Evolutionary conservation across 345 rosid species (phyloP).

Genomic region (Salix caprea): DNA sequence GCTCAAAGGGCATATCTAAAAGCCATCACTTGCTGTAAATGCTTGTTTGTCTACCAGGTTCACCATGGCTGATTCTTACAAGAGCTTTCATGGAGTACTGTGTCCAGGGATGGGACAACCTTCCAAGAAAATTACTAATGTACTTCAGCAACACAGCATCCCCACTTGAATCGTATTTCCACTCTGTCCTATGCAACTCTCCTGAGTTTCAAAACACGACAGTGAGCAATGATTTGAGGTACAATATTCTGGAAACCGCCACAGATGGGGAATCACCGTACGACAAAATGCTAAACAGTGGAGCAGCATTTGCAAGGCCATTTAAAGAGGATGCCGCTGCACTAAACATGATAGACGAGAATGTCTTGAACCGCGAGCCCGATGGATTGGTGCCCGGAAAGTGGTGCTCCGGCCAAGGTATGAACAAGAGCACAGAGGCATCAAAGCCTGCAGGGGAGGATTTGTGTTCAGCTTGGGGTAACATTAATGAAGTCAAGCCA

Average conservation of each 20-base stretch:
- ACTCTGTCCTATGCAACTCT: constrained; percentile 38
- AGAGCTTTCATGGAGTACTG: constrained; percentile 32
- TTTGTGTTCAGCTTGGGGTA: constrained; percentile 15
- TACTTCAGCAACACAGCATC: constrained; percentile 28
- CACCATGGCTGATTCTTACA: constrained; percentile 34
- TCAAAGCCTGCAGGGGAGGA: background rate
- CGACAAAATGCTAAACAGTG: constrained; percentile 12
- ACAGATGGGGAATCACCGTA: constrained; percentile 1
- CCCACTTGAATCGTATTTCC: constrained; percentile 36
- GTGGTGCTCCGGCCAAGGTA: constrained; percentile 20
- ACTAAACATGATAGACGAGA: constrained; percentile 18
- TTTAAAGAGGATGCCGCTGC: constrained; percentile 15
- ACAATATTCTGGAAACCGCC: constrained; percentile 1
- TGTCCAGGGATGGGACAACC: constrained; percentile 35
- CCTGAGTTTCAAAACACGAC: constrained; percentile 32
- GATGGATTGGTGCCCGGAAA: constrained; percentile 20
- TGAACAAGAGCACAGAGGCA: constrained; percentile 1
- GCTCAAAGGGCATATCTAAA: background rate
- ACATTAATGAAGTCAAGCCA: constrained; percentile 24
- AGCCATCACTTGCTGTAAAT: background rate
- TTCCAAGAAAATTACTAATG: constrained; percentile 37
- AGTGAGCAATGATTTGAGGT: constrained; percentile 18
- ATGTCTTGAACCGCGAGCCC: constrained; percentile 12
- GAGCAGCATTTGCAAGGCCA: constrained; percentile 31
- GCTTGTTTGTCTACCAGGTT: constrained; percentile 17